A percentile compares a stretch with the other conserved stretches of the same genome.
Conservation (phyloP, 2,329 filamentous ascomycete species). For the Hypomyces rosellus region DNA sequence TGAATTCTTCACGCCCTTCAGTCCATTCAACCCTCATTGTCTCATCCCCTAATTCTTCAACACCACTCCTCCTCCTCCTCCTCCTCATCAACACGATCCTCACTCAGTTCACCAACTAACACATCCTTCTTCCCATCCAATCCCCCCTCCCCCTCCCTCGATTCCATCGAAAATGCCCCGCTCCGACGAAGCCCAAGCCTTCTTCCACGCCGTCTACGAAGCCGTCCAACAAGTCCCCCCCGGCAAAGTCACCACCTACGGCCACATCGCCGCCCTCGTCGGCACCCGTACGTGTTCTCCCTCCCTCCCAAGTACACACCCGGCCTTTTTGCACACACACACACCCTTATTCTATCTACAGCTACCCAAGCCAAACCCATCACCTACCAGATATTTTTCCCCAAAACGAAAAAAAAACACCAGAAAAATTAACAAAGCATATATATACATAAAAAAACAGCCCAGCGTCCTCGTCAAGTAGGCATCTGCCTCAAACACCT, state of each 20-base stretch:
- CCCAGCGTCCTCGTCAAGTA: constrained; percentile 73
- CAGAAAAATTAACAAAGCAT: neutral
- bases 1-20: too few species aligned
- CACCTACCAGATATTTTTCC: neutral
- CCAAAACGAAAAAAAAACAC: neutral
- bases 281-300: constrained; percentile 61
- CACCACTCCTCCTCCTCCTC: too few species aligned
- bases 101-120: too few species aligned
- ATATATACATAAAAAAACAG: constrained; percentile 30
- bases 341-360: neutral
- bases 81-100: too few species aligned
- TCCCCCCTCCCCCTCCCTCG: too few species aligned
- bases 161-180: constrained; percentile 48
- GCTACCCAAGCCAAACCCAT: neutral
- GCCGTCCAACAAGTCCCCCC: constrained; percentile 79
- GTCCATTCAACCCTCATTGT: too few species aligned
- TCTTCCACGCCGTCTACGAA: constrained; percentile 71
- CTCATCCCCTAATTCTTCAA: too few species aligned
- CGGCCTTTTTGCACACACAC: too few species aligned
- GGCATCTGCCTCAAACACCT: constrained; percentile 87
- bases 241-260: constrained; percentile 83
- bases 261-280: constrained; percentile 67
- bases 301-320: neutral
- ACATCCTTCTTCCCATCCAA: too few species aligned
- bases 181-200: constrained; percentile 67